These are phyloP conservation scores for Heliamphora ciliata DNA, from an alignment of 179 eudicot genomes.

Conservation along the genomic window DNA sequence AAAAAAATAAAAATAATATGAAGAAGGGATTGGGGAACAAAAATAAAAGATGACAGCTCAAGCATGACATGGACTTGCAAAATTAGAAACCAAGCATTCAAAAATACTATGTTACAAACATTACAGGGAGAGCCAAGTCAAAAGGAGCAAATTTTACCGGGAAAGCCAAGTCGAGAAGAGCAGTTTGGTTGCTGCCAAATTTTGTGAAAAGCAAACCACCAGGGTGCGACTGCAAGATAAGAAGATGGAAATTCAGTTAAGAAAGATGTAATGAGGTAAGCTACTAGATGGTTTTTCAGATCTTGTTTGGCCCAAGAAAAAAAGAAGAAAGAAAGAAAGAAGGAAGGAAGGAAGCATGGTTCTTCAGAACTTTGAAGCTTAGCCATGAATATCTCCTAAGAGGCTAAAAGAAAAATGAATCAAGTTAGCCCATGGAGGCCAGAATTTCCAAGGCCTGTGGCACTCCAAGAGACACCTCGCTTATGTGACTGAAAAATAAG, in stretches of 20 bases:
- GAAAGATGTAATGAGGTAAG: background rate
- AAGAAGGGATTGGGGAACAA: background rate
- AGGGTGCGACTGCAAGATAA: slow-evolving; percentile 67
- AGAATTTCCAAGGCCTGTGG: background rate
- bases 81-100: background rate
- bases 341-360: no score
- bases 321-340: no score
- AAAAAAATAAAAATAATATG: background rate
- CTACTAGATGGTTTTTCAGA: background rate
- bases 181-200: slow-evolving; percentile 87
- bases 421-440: background rate
- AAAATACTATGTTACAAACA: background rate
- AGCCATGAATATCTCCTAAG: background rate
- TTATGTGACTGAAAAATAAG: background rate
- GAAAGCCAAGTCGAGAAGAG: slow-evolving; percentile 84
- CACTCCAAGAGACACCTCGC: background rate
- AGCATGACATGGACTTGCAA: background rate
- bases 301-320: background rate
- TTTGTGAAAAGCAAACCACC: slow-evolving; percentile 88
- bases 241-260: slow-evolving; percentile 1
- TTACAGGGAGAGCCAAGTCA: slow-evolving; percentile 12
- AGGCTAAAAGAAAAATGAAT: slow-evolving; percentile 2
- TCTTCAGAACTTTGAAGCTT: no score
- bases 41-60: background rate
- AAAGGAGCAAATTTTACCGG: slow-evolving; percentile 43